phyloP scores from a whole-genome alignment of 164 flowering plant species.

The Kingdonia uniflora region DNA sequence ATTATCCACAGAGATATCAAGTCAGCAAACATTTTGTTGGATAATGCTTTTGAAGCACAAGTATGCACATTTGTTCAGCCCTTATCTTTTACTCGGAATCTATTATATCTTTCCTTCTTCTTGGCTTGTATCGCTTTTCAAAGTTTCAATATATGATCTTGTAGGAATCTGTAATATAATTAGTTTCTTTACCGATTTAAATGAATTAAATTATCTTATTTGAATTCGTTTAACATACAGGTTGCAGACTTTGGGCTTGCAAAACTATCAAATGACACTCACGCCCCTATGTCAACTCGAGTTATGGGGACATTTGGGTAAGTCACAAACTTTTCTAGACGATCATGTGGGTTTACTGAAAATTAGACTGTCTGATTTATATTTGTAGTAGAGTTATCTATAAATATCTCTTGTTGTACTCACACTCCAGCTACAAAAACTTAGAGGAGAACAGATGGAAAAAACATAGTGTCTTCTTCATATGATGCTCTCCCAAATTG shows the following conservation, averaged over 20 bases:
- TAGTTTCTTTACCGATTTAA: too few species aligned
- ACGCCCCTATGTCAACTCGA: conserved; percentile 64
- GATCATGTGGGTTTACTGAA: not conserved
- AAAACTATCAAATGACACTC: conserved; percentile 36
- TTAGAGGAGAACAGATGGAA: too few species aligned
- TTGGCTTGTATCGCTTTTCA: too few species aligned
- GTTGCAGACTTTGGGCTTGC: conserved; percentile 87
- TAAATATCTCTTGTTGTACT: too few species aligned
- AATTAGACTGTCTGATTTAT: not conserved
- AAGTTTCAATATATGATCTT: too few species aligned
- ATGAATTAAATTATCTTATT: too few species aligned
- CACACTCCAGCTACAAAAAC: too few species aligned
- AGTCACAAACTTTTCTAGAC: conserved; percentile 9
- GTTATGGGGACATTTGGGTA: conserved; percentile 90
- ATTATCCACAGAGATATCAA: conserved; percentile 82
- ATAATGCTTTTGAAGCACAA: conserved; percentile 61
- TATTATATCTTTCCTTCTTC: too few species aligned
- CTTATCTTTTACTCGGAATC: not conserved
- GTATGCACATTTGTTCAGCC: conserved; percentile 14
- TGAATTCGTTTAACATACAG: conserved; percentile 24
- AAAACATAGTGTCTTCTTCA: too few species aligned
- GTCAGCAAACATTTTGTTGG: conserved; percentile 68
- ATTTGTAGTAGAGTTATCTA: too few species aligned
- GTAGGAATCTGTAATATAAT: too few species aligned
- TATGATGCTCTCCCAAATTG: too few species aligned